phyloP scores from a whole-genome alignment of 805 yeast genomes.

The Candida maltosa region DNA sequence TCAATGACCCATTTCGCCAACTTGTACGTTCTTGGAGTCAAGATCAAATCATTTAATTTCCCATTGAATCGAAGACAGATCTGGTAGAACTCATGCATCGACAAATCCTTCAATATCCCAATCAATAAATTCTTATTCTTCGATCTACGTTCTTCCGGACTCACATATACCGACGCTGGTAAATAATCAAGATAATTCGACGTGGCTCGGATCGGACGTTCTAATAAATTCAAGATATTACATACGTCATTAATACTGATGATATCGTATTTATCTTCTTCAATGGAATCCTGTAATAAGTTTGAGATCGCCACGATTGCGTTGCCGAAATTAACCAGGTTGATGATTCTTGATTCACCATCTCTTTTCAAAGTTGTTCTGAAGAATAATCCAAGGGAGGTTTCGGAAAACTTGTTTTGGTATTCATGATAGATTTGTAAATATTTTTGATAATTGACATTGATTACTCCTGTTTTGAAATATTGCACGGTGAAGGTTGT shows the following conservation, averaged over 20 bases:
- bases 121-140: slow-evolving; percentile 38
- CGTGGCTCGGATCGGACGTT: slow-evolving; percentile 49
- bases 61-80: slow-evolving; percentile 63
- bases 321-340: slow-evolving; percentile 58
- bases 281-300: slow-evolving; percentile 55
- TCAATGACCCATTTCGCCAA: slow-evolving; percentile 74
- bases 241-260: slow-evolving; percentile 52
- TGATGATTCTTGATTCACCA: slow-evolving; percentile 57
- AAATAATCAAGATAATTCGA: slow-evolving; percentile 32
- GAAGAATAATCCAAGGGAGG: slow-evolving; percentile 32
- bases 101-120: slow-evolving; percentile 56
- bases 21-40: slow-evolving; percentile 61
- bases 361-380: slow-evolving; percentile 45
- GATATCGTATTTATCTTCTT: slow-evolving; percentile 58
- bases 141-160: slow-evolving; percentile 14
- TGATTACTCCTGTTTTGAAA: neutral
- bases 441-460: neutral
- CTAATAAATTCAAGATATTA: slow-evolving; percentile 57
- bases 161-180: slow-evolving; percentile 48
- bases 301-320: slow-evolving; percentile 61
- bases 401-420: slow-evolving; percentile 21
- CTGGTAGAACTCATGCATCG: slow-evolving; percentile 62
- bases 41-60: slow-evolving; percentile 59
- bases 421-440: neutral
- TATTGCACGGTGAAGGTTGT: neutral